Evolutionary conservation across 2,329 filamentous ascomycete species (phyloP).

Genomic region (Ophiocordyceps polyrhachis-furcata): DNA sequence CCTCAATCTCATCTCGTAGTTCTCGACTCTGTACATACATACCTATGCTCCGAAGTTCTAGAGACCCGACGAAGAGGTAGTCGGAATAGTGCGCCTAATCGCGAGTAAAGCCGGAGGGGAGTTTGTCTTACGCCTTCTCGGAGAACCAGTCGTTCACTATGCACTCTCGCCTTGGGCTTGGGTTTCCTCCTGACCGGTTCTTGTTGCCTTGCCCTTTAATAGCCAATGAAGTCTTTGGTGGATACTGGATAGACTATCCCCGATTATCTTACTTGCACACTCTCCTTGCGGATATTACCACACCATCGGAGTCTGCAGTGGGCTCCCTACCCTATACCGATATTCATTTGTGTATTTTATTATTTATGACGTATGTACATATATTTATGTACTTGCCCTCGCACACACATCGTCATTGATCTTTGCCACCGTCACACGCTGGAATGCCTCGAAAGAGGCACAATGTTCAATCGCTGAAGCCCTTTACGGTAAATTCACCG

Average conservation of each 20-base stretch:
- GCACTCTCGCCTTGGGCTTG: background rate
- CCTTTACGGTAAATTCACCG: conserved; percentile 33
- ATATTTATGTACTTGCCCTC: background rate
- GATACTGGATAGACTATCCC: background rate
- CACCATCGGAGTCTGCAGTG: background rate
- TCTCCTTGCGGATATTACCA: background rate
- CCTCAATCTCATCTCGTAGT: background rate
- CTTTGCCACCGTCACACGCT: conserved; percentile 1
- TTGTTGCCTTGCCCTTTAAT: background rate
- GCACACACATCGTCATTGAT: background rate
- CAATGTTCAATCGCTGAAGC: conserved; percentile 36
- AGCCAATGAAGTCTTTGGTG: background rate
- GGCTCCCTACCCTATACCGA: background rate
- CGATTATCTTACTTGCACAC: background rate
- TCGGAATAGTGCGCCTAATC: background rate
- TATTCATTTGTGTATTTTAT: too few species aligned
- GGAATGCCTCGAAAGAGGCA: conserved; percentile 48
- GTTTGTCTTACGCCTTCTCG: background rate
- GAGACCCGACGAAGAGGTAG: background rate
- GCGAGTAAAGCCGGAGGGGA: background rate
- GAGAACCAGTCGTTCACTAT: background rate
- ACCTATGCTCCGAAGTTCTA: background rate
- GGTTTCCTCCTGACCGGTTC: background rate
- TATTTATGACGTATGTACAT: too few species aligned
- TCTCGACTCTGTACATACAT: background rate